These are phyloP conservation scores for Spiraea crenata DNA, from an alignment of 331 rosid species.

Conservation along the genomic window DNA sequence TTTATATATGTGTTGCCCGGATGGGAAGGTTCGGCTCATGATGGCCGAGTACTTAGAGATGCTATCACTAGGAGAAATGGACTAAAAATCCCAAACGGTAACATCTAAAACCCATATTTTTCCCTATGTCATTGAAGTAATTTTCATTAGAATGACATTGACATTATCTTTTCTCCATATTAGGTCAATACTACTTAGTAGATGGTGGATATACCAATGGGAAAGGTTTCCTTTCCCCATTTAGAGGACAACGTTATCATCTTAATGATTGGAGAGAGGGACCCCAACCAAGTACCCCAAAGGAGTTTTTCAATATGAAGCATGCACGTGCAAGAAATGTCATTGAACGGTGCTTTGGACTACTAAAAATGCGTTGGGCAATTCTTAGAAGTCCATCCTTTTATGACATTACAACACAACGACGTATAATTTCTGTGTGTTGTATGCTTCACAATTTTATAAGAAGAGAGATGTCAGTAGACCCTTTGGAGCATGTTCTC, in stretches of 20 bases:
- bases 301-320: neutral
- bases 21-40: too few species aligned
- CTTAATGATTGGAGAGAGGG: neutral
- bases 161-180: neutral
- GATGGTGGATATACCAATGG: conserved; percentile 2
- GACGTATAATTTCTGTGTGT: neutral
- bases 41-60: too few species aligned
- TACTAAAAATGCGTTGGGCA: neutral
- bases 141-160: too few species aligned
- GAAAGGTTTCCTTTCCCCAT: conserved; percentile 1
- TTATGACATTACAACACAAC: conserved; percentile 5
- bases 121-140: too few species aligned
- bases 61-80: too few species aligned
- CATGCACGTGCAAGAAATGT: conserved; percentile 1
- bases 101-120: too few species aligned
- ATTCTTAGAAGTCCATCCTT: neutral
- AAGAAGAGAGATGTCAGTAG: neutral
- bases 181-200: neutral
- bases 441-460: conserved; percentile 7
- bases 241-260: neutral
- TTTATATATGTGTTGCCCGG: neutral
- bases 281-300: neutral
- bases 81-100: too few species aligned
- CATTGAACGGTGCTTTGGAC: neutral
- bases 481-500: neutral